Percentiles rank a stretch among this genome's conserved stretches.
Conservation (phyloP, 192 early-diverging fungal species). For the Coemansia sp. region DNA sequence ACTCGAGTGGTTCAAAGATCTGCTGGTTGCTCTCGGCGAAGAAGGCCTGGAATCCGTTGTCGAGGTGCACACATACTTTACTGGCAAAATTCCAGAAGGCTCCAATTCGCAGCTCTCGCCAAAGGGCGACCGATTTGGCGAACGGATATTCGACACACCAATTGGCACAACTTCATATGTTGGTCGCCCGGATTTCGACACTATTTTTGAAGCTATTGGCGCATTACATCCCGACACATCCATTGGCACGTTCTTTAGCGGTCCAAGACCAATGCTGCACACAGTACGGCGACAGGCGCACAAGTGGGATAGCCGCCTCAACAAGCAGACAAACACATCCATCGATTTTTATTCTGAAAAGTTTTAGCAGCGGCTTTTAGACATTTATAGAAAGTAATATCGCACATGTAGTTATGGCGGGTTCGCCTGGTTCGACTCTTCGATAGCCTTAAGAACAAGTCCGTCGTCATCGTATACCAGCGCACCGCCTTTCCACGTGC, state of each 20-base stretch:
- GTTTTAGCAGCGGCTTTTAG: conserved; percentile 15
- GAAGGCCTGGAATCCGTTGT: conserved; percentile 62
- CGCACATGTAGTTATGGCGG: conserved; percentile 18
- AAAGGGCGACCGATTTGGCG: conserved; percentile 52
- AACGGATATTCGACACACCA: conserved; percentile 61
- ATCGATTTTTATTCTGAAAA: conserved; percentile 29
- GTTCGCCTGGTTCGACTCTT: conserved; percentile 35
- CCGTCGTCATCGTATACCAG: conserved; percentile 88
- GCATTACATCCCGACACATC: conserved; percentile 58
- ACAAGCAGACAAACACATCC: conserved; percentile 14
- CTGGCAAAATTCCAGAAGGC: conserved; percentile 57
- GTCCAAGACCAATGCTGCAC: conserved; percentile 67
- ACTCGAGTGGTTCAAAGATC: conserved; percentile 82
- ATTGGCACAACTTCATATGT: conserved; percentile 66
- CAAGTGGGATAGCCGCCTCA: conserved; percentile 29
- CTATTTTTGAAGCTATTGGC: conserved; percentile 61
- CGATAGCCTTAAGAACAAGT: conserved; percentile 60
- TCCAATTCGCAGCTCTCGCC: conserved; percentile 43
- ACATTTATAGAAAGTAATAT: background rate
- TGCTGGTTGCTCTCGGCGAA: conserved; percentile 64
- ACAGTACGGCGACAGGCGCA: conserved; percentile 52
- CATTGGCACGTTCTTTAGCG: conserved; percentile 85
- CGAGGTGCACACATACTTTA: conserved; percentile 67
- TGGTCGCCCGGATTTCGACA: conserved; percentile 75
- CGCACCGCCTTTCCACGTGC: conserved; percentile 76